phyloP scores from a whole-genome alignment of 352 stramenopile genomes.

The Pythium dissotocum region DNA sequence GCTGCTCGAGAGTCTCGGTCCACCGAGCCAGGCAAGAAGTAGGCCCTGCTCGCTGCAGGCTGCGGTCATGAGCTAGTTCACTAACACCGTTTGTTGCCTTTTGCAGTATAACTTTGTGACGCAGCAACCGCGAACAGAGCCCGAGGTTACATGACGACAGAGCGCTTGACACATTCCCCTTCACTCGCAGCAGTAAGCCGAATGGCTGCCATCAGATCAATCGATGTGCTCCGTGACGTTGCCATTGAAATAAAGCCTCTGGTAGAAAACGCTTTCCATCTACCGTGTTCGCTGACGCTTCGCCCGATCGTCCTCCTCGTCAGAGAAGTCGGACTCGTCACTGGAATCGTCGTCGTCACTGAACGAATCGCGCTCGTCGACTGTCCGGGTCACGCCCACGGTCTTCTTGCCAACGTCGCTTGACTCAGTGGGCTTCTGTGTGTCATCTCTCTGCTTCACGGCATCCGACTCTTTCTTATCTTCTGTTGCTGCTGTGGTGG shows the following conservation, averaged over 20 bases:
- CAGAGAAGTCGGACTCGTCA: constrained; percentile 37
- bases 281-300: constrained; percentile 11
- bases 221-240: constrained; percentile 1
- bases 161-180: neutral
- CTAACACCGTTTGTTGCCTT: neutral
- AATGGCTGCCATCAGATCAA: neutral
- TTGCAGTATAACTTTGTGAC: constrained; percentile 31
- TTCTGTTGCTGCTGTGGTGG: neutral
- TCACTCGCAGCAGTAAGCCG: neutral
- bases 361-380: constrained; percentile 21
- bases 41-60: neutral
- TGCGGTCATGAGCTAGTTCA: neutral
- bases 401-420: neutral
- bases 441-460: neutral
- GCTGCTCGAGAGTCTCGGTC: constrained; percentile 56
- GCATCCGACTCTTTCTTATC: neutral
- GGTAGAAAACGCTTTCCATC: neutral
- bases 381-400: neutral
- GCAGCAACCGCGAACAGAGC: constrained; percentile 23
- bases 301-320: constrained; percentile 20
- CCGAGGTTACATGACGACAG: constrained; percentile 8
- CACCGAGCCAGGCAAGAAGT: constrained; percentile 41
- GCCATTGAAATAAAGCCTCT: neutral
- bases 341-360: constrained; percentile 36
- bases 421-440: neutral